Percentiles rank a stretch among this genome's conserved stretches.
Conservation (phyloP, 2,329 filamentous ascomycete species). For the Phaeoacremonium minimum region DNA sequence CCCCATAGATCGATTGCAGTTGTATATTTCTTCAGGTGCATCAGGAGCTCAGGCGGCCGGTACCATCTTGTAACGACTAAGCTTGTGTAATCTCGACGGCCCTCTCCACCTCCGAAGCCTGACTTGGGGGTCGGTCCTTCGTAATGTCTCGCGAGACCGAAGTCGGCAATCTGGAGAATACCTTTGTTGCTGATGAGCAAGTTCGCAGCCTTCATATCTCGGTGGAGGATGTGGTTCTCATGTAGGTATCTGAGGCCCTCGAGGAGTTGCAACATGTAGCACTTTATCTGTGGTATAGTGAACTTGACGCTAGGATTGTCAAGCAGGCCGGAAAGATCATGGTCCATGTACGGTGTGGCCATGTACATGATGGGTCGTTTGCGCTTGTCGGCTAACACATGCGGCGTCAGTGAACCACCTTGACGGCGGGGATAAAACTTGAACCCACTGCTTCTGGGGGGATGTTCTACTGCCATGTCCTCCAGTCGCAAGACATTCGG, state of each 20-base stretch:
- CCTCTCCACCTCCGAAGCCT: slow-evolving; percentile 77
- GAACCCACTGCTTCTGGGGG: slow-evolving; percentile 52
- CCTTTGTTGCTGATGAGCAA: slow-evolving; percentile 92
- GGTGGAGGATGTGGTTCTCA: slow-evolving; percentile 83
- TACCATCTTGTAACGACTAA: slow-evolving; percentile 98
- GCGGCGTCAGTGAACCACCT: slow-evolving; percentile 12
- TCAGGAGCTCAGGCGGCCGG: slow-evolving; percentile 83
- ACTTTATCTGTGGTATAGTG: slow-evolving; percentile 90
- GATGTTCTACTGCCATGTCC: slow-evolving; percentile 92
- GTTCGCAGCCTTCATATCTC: slow-evolving; percentile 99
- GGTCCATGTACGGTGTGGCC: slow-evolving; percentile 98
- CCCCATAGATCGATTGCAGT: slow-evolving; percentile 98
- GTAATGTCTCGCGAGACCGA: slow-evolving; percentile 89
- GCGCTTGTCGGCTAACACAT: slow-evolving; percentile 61
- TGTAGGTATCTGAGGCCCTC: slow-evolving; percentile 89
- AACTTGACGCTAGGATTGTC: slow-evolving; percentile 91
- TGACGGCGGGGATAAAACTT: slow-evolving; percentile 4
- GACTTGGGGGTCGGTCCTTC: slow-evolving; percentile 76
- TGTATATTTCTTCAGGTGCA: slow-evolving; percentile 89
- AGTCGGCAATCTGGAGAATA: slow-evolving; percentile 94
- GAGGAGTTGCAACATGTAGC: slow-evolving; percentile 91
- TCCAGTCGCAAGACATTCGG: slow-evolving; percentile 81
- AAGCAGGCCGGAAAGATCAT: slow-evolving; percentile 93
- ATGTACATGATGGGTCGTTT: slow-evolving; percentile 92
- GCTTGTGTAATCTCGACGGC: slow-evolving; percentile 88